These are phyloP conservation scores for Tylopilus balloui DNA, from an alignment of 768 basidiomycete species.

Conservation along the genomic window DNA sequence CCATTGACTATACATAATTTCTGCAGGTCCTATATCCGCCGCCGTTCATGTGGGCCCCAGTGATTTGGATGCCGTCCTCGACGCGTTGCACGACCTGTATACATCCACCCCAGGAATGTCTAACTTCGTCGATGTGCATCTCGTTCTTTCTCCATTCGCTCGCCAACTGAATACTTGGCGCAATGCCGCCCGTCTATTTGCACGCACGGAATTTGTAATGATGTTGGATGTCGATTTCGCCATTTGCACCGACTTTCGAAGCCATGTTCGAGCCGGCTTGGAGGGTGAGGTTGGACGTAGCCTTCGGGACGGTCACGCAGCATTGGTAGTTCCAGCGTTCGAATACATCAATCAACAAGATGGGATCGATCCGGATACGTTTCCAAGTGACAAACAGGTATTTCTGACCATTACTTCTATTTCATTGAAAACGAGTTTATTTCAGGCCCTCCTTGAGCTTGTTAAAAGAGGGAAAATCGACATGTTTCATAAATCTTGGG, in stretches of 20 bases:
- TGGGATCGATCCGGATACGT: constrained; percentile 51
- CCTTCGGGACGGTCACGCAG: constrained; percentile 57
- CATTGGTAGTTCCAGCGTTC: constrained; percentile 82
- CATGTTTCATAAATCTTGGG: constrained; percentile 79
- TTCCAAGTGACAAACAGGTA: constrained; percentile 70
- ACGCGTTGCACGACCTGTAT: constrained; percentile 64
- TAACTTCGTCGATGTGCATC: constrained; percentile 75
- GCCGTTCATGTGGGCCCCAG: constrained; percentile 62
- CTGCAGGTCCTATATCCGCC: constrained; percentile 76
- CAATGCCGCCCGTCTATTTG: constrained; percentile 79
- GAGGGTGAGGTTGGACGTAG: constrained; percentile 31
- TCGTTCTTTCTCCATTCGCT: constrained; percentile 76
- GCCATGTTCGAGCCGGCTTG: constrained; percentile 44
- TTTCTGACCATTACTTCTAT: background rate
- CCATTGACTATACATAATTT: background rate
- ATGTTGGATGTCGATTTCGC: constrained; percentile 91
- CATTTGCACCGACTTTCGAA: constrained; percentile 75
- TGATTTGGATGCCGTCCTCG: constrained; percentile 46
- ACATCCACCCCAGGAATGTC: constrained; percentile 61
- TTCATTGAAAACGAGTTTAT: background rate
- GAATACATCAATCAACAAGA: constrained; percentile 68
- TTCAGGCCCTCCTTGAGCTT: constrained; percentile 54
- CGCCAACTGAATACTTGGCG: constrained; percentile 90
- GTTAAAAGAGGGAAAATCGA: constrained; percentile 51
- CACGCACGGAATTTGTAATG: constrained; percentile 80